A percentile compares a stretch with the other conserved stretches of the same genome.
Evolutionary conservation across 192 early-diverging fungal species (phyloP).

Genomic region (Podila minutissima): DNA sequence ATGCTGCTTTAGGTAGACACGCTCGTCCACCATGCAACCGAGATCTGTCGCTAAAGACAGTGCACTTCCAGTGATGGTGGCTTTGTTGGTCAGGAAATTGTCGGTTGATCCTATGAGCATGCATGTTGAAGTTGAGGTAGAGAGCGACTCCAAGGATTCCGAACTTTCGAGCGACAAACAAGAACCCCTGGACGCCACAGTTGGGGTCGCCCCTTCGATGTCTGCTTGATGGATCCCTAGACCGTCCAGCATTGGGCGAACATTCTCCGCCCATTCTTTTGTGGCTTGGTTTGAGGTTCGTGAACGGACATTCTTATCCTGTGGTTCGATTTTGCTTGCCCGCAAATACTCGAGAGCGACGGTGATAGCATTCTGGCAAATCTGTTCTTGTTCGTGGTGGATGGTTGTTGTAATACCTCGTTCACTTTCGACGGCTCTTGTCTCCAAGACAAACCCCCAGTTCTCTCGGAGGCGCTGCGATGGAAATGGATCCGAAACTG

Average conservation of each 20-base stretch:
- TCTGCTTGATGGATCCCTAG: neutral
- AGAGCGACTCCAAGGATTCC: neutral
- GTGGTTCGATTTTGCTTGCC: neutral
- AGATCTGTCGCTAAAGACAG: constrained; percentile 26
- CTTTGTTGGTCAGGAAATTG: constrained; percentile 11
- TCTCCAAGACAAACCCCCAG: constrained; percentile 6
- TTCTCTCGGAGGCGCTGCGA: neutral
- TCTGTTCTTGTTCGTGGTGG: neutral
- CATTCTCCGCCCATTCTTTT: constrained; percentile 20
- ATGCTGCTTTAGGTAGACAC: constrained; percentile 34
- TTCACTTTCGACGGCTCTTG: neutral
- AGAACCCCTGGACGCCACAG: neutral
- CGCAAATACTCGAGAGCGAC: neutral
- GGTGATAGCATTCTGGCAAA: constrained; percentile 16
- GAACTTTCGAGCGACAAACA: neutral
- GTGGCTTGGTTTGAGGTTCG: neutral
- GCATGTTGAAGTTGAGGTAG: neutral
- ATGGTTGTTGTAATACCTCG: neutral
- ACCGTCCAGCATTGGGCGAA: constrained; percentile 2
- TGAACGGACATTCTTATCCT: neutral
- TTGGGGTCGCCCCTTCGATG: neutral
- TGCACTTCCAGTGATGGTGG: constrained; percentile 31
- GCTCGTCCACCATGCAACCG: constrained; percentile 26
- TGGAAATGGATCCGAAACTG: too few relatives aligned
- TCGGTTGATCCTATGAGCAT: neutral